Base-by-base conservation (phyloP, 1,139 yeast species). In the Sugiyamaella castrensis region DNA sequence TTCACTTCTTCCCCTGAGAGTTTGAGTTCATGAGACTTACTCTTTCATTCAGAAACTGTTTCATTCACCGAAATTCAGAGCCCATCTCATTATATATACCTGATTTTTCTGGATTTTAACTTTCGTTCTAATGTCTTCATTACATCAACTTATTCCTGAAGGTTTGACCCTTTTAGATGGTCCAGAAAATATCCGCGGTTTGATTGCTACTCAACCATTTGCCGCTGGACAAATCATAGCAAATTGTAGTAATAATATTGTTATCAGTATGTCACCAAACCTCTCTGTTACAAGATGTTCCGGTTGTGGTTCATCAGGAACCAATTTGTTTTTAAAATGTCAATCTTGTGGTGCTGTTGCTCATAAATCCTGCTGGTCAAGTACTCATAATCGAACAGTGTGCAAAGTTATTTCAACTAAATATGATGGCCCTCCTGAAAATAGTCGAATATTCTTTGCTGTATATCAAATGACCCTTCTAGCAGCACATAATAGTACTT, bases 111-210 rank as follows among this genome's bases (percentile, higher is more conserved):
- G 24, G 24, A 19, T 19, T 19, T 4, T n/a, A n/a, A n/a, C n/a
- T 19, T 19, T 19, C 5, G 3, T 5, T 19, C 24, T 19, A 28
- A 38, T 33, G 40, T 6, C 29, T 33, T 37, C 47, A 10, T 37
- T 31, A 24, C 34, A 41, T 13, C 29, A 26, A 33, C 28, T 38
- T n/a, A 46, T 46, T 35, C 49, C 49, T n/a, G 33, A n/a, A n/a
- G 37, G 46, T 13, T 27, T 46, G 13, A 27, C 30, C 16, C 12
- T 46, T 31, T 12, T 40, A 12, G 49, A 40, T 3, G 49, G 44
- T 10, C 37, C 49, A 10, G 46, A 26, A 28, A 44, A 37, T 38
- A 37, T 44, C 27, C 41, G 49, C 8, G 49, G 49, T 10, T 30
- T 46, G 8, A 9, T 36, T 10, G 45, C 46, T n/a, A 30, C 30